Evolutionary conservation across 139 green algal species (phyloP).

Genomic region (Raphidocelis subcapitata): DNA sequence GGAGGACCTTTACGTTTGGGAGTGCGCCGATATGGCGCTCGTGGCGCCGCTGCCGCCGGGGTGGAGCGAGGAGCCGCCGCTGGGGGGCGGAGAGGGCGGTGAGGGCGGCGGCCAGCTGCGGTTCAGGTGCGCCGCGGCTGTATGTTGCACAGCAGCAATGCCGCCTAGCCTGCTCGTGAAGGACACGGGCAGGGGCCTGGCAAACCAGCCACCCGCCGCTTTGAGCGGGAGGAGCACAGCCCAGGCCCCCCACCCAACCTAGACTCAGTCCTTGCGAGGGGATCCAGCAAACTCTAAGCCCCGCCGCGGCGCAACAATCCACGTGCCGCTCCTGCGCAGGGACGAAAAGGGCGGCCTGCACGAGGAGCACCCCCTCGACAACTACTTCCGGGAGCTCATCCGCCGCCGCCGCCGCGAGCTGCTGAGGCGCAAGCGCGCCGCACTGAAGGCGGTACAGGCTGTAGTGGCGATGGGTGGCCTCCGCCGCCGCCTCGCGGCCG

Average conservation of each 20-base stretch:
- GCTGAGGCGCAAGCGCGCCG: conserved; percentile 15
- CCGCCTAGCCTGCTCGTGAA: not conserved
- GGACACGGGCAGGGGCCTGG: no score
- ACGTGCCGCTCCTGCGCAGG: no score
- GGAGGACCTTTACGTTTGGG: conserved; percentile 50
- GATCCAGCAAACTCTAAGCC: no score
- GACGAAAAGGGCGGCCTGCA: conserved; percentile 10
- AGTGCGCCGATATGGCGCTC: conserved; percentile 55
- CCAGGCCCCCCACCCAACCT: no score
- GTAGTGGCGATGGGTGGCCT: no score
- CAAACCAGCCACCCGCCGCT: no score
- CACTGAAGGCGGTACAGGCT: conserved; percentile 26
- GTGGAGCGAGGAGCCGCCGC: conserved; percentile 33
- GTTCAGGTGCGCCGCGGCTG: not conserved
- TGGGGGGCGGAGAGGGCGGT: conserved; percentile 10
- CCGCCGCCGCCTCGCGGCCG: no score
- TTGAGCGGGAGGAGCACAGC: no score
- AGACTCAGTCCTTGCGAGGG: no score
- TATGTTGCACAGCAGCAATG: not conserved
- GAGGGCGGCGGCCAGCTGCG: not conserved
- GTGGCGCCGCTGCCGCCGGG: conserved; percentile 49
- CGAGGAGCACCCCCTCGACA: conserved; percentile 64
- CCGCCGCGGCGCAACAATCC: no score
- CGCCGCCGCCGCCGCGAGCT: conserved; percentile 45
- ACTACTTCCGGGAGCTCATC: conserved; percentile 68